phyloP scores from a whole-genome alignment of 805 yeast species.

The Saturnispora kantuleensis region DNA sequence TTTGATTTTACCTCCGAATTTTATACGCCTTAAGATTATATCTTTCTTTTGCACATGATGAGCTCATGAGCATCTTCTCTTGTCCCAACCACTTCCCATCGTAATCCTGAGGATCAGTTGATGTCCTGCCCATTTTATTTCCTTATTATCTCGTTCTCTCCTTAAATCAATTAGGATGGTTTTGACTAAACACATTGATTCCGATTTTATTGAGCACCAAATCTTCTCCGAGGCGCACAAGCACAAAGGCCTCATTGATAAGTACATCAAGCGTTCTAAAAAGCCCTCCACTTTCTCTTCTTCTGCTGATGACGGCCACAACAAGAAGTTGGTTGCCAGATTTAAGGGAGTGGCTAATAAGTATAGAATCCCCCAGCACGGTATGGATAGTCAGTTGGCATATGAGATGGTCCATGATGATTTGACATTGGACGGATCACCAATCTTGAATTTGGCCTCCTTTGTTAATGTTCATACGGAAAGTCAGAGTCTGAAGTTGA shows the following conservation, averaged over 20 bases:
- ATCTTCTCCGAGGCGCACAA: slow-evolving; percentile 20
- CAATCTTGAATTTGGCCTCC: slow-evolving; percentile 76
- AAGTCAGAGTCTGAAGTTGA: slow-evolving; percentile 42
- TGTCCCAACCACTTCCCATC: background rate
- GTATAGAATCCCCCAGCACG: slow-evolving; percentile 49
- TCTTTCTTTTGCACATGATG: too few species aligned
- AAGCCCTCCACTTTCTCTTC: slow-evolving; percentile 1
- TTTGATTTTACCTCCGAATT: background rate
- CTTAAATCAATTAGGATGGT: slow-evolving; percentile 27
- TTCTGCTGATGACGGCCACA: background rate
- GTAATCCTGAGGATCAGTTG: too few species aligned
- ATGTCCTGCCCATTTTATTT: too few species aligned
- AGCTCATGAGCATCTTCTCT: background rate
- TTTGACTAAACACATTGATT: slow-evolving; percentile 35
- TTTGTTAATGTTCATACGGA: slow-evolving; percentile 73
- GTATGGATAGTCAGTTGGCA: slow-evolving; percentile 43
- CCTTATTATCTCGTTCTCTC: background rate
- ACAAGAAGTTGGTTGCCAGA: slow-evolving; percentile 17
- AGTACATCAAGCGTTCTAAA: slow-evolving; percentile 15
- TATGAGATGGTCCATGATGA: slow-evolving; percentile 63
- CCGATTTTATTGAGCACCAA: slow-evolving; percentile 31
- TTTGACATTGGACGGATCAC: slow-evolving; percentile 72
- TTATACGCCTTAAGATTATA: background rate
- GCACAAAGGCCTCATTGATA: slow-evolving; percentile 10
- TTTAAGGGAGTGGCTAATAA: slow-evolving; percentile 36